Conservation (phyloP, 2,329 filamentous ascomycete genomes). For the Zymoseptoria brevis region DNA sequence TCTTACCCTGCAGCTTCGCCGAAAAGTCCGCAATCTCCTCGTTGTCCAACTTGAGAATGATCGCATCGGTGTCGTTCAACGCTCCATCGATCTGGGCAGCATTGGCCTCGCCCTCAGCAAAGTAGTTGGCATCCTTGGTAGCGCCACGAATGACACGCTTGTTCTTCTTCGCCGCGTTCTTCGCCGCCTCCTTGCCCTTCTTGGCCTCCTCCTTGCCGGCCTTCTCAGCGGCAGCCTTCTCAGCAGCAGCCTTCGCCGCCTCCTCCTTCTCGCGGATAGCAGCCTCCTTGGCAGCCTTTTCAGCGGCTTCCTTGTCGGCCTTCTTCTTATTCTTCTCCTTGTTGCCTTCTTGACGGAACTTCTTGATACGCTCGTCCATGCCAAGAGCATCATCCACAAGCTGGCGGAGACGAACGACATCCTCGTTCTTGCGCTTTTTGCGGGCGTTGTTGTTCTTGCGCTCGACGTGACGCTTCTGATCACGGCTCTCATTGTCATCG, state of each 20-base stretch:
- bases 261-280: constrained; percentile 76
- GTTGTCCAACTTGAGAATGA: constrained; percentile 81
- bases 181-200: constrained; percentile 97
- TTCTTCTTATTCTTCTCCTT: constrained; percentile 95
- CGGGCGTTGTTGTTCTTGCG: constrained; percentile 96
- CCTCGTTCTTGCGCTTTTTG: constrained; percentile 99
- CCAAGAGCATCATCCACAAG: constrained; percentile 80
- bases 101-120: constrained; percentile 59
- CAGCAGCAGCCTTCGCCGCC: constrained; percentile 55
- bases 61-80: constrained; percentile 73
- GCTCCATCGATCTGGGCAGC: constrained; percentile 77
- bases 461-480: constrained; percentile 97
- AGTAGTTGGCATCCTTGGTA: constrained; percentile 98
- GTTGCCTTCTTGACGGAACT: constrained; percentile 84
- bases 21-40: constrained; percentile 85
- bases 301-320: constrained; percentile 81
- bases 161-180: constrained; percentile 99
- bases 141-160: constrained; percentile 91
- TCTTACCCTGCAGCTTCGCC: constrained; percentile 67
- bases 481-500: constrained; percentile 96
- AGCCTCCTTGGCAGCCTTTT: constrained; percentile 79
- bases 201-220: constrained; percentile 86
- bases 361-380: constrained; percentile 91
- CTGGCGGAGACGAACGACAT: constrained; percentile 82
- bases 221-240: constrained; percentile 58